Evolutionary conservation across 2,329 filamentous ascomycete species (phyloP).

Genomic region (Ascosphaera apis): DNA sequence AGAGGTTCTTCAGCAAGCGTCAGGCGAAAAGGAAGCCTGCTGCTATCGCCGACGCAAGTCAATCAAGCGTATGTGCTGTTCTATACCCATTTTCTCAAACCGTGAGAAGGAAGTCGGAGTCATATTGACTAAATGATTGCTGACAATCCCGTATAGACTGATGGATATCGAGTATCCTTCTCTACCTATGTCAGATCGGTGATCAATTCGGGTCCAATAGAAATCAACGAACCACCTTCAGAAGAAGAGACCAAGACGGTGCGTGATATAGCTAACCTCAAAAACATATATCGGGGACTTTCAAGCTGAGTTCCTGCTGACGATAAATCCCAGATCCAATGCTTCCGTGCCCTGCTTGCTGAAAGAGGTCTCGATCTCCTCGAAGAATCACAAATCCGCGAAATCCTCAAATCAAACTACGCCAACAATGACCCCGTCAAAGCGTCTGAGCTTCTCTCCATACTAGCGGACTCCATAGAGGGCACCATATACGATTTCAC

Average conservation of each 20-base stretch:
- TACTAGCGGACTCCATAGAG: constrained; percentile 61
- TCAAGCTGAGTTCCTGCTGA: constrained; percentile 7
- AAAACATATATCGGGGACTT: constrained; percentile 5
- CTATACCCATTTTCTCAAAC: too few relatives aligned
- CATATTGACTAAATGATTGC: too few relatives aligned
- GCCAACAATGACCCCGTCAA: constrained; percentile 48
- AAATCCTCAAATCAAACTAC: constrained; percentile 38
- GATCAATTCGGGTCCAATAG: neutral
- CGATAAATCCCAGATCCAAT: constrained; percentile 14
- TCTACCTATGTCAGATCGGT: neutral
- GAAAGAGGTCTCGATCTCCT: constrained; percentile 28
- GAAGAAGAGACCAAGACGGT: neutral
- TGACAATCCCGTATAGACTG: neutral
- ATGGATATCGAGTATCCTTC: neutral
- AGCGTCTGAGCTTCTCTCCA: constrained; percentile 50
- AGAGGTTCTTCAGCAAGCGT: neutral
- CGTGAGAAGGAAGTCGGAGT: too few relatives aligned
- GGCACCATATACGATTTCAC: constrained; percentile 58
- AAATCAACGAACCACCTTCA: neutral
- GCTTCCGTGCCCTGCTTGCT: neutral
- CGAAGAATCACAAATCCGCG: constrained; percentile 38
- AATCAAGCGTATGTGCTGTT: neutral
- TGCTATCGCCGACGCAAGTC: neutral
- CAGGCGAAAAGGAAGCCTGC: neutral
- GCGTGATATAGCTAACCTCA: constrained; percentile 8